Evolutionary conservation across 192 early-diverging fungal genomes (phyloP), one percentile per base, ranked within the genome.

Genomic region (Podochytrium sp.): DNA sequence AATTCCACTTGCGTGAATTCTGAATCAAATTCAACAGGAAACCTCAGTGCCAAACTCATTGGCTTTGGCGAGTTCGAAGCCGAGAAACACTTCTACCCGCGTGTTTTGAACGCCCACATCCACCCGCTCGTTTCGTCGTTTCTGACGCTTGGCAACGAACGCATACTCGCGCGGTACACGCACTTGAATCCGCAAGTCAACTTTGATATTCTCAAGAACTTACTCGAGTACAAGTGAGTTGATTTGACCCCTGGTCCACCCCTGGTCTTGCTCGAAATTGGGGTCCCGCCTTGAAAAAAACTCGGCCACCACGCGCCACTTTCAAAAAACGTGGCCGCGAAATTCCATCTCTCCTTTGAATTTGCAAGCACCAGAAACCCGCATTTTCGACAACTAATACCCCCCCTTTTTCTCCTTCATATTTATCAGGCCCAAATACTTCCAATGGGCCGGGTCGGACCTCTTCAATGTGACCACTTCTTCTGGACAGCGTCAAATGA

Each of bases 401-500:
- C n/a, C n/a, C n/a, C n/a, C 43, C 35, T 12, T 32, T 39, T 29
- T 0, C 1, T 43, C 7, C 2, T 18, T 35, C n/a, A n/a, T n/a
- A n/a, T 35, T 61, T 1, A 25, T 18, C 66, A 80, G 64, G 53
- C 92, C 93, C 33, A 91, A 88, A 51, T 86, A 91, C 66, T 94
- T 95, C 67, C 88, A 89, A 57, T 94, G 93, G 93, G 93, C 92
- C 38, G 93, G 93, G 33, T 92, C 90, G 0, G 93, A 95, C 83
- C 78, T 95, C 41, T 94, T 95, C 82, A 95, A 93, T 82, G 92
- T 94, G 39, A 94, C 92, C 1, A 95, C 92, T 12, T 83, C 90
- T 10, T 83, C 79, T 51, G 93, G 93, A 7, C 91, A 92, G 71
- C 88, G 92, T 39, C 93, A 95, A 78, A 95, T 95, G 93, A 93